Evolutionary conservation across 495 filamentous ascomycete species (phyloP), one percentile per base, ranked within the genome.

Genomic region (Diplogelasinospora grovesii): DNA sequence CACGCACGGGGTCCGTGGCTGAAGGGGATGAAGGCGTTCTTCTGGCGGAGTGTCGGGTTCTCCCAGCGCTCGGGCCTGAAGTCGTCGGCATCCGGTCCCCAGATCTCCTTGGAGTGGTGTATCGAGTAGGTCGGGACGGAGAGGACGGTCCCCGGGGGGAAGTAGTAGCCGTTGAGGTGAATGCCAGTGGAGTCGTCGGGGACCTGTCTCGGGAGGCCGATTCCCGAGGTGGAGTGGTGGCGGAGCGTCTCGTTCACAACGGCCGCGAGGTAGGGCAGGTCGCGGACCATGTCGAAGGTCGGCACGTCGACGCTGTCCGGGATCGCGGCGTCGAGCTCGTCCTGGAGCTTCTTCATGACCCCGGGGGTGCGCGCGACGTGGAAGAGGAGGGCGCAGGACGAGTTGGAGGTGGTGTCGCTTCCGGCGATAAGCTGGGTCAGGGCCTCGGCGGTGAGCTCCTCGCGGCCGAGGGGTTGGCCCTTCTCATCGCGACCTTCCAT

Each of bases 181-280:
- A 74, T 47, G 13, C 72, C 72, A 8, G 57, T 22, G 13, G 75
- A 71, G 31, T 71, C 79, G 0, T 68, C 50, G 6, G 87, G 87
- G 18, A 95, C 79, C 52, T 85, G 66, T 4, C 89, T 82, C 2
- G 89, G 88, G 1, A 97, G 83, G 22, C 89, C 89, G 57, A 94
- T 83, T 22, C 84, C 81, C 4, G 88, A 89, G 9, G 89, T 94
- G 42, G 77, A 82, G 75, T 95, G 89, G 61, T 87, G 83, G 45
- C 89, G 86, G 56, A 95, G 78, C 10, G 86, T 88, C 64, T 97
- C 89, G 62, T 82, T 83, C 62, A 95, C 87, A 28, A 93, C 82
- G 45, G 71, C 77, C 46, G 82, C 68, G 15, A 95, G 75, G 61
- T 92, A 92, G 9, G 77, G 75, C 24, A 95, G 72, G 26, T 92